Evolutionary conservation across 1,139 yeast species (phyloP).

Genomic region (Sugiyamaella novakii): DNA sequence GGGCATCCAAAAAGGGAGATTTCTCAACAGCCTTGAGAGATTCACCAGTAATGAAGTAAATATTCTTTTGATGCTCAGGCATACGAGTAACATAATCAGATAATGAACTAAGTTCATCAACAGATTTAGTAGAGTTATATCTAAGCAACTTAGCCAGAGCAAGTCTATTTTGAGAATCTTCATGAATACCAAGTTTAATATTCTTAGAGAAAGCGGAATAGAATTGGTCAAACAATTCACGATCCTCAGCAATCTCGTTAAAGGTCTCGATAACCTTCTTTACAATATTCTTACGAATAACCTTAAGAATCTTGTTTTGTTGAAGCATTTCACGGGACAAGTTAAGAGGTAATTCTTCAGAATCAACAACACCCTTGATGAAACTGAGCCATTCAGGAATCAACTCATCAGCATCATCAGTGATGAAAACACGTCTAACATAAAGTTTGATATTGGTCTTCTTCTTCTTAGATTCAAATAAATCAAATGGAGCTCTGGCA

Average conservation of each 20-base stretch:
- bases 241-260: slow-evolving; percentile 98
- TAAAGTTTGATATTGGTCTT: slow-evolving; percentile 98
- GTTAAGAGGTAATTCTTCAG: slow-evolving; percentile 99
- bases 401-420: slow-evolving; percentile 98
- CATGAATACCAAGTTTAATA: slow-evolving; percentile 98
- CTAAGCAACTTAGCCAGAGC: slow-evolving; percentile 96
- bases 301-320: slow-evolving; percentile 99
- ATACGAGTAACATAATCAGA: slow-evolving; percentile 98
- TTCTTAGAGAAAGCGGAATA: slow-evolving; percentile 98
- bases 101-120: slow-evolving; percentile 91
- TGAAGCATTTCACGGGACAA: slow-evolving; percentile 99
- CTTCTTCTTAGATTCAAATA: slow-evolving; percentile 98
- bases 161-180: slow-evolving; percentile 96
- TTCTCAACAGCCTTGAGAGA: slow-evolving; percentile 96
- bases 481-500: slow-evolving; percentile 98
- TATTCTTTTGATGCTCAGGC: slow-evolving; percentile 99
- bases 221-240: slow-evolving; percentile 98
- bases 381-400: slow-evolving; percentile 99
- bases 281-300: slow-evolving; percentile 97
- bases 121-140: slow-evolving; percentile 94
- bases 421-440: slow-evolving; percentile 99
- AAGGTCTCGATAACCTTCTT: slow-evolving; percentile 98
- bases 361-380: slow-evolving; percentile 99
- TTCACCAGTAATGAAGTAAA: slow-evolving; percentile 99
- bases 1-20: slow-evolving; percentile 98